phyloP scores from a whole-genome alignment of 305 asterid species.

The Euphrasia arctica region DNA sequence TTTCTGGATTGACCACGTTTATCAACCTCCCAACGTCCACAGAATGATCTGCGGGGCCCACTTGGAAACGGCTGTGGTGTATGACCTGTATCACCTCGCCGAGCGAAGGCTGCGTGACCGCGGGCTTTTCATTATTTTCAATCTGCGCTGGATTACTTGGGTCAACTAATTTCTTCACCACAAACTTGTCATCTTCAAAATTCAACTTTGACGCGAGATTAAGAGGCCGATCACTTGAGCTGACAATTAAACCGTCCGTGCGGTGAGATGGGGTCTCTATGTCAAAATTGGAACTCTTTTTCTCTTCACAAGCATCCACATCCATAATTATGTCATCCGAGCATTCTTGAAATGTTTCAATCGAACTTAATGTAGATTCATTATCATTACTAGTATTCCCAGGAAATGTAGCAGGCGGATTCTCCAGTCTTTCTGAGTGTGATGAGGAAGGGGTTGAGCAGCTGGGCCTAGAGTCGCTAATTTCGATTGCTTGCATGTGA shows the following conservation, averaged over 20 bases:
- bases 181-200: slow-evolving; percentile 54
- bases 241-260: slow-evolving; percentile 27
- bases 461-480: slow-evolving; percentile 45
- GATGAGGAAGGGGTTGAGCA: slow-evolving; percentile 60
- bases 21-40: slow-evolving; percentile 47
- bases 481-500: slow-evolving; percentile 41
- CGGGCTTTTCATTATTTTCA: slow-evolving; percentile 41
- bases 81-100: slow-evolving; percentile 68
- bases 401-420: slow-evolving; percentile 30
- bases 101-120: slow-evolving; percentile 47
- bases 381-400: slow-evolving; percentile 23
- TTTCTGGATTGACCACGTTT: slow-evolving; percentile 36
- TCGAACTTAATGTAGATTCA: slow-evolving; percentile 29
- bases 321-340: slow-evolving; percentile 38
- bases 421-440: slow-evolving; percentile 40
- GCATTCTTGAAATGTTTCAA: slow-evolving; percentile 31
- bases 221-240: slow-evolving; percentile 18
- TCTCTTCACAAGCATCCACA: slow-evolving; percentile 38
- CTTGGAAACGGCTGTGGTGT: slow-evolving; percentile 63
- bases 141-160: slow-evolving; percentile 46
- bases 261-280: slow-evolving; percentile 29
- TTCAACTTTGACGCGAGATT: slow-evolving; percentile 19
- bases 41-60: slow-evolving; percentile 41
- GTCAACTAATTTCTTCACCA: slow-evolving; percentile 41
- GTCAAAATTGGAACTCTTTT: slow-evolving; percentile 24